A percentile compares a stretch with the other conserved stretches of the same genome.
phyloP scores from a whole-genome alignment of 2,329 filamentous ascomycete genomes.

The Microsporum canis region DNA sequence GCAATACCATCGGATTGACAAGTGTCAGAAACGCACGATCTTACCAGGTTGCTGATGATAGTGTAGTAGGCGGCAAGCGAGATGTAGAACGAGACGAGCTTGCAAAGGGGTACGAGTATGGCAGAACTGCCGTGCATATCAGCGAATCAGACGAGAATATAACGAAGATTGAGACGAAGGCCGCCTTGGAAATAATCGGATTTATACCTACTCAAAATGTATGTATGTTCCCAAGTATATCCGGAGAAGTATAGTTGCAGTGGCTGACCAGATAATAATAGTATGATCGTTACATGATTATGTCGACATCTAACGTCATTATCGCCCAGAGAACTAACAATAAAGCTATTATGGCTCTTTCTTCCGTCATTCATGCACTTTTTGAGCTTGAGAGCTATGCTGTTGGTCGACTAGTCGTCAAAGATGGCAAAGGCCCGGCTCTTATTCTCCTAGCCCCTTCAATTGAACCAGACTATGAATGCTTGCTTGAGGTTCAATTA shows the following conservation, averaged over 20 bases:
- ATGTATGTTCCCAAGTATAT: conserved; percentile 15
- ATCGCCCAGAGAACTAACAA: conserved; percentile 66
- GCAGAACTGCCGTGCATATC: conserved; percentile 81
- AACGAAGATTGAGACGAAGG: conserved; percentile 69
- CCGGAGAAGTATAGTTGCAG: not conserved
- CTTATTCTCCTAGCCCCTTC: conserved; percentile 69
- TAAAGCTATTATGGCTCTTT: conserved; percentile 73
- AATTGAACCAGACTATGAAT: conserved; percentile 69
- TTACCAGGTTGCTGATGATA: conserved; percentile 69
- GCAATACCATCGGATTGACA: conserved; percentile 42
- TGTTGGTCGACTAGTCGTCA: conserved; percentile 71
- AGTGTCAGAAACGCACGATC: conserved; percentile 64
- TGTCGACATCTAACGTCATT: conserved; percentile 70
- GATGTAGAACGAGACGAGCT: conserved; percentile 74
- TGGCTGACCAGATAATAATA: conserved; percentile 24
- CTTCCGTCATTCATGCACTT: conserved; percentile 78
- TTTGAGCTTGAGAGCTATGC: conserved; percentile 77
- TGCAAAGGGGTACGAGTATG: conserved; percentile 90
- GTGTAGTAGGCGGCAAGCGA: conserved; percentile 63
- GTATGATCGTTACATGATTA: conserved; percentile 74
- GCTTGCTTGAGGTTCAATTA: conserved; percentile 76
- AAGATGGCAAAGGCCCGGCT: conserved; percentile 67
- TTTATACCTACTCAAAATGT: conserved; percentile 67
- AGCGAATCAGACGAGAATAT: conserved; percentile 76
- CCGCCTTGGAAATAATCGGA: conserved; percentile 69